Base-by-base conservation (phyloP, 2,329 filamentous ascomycete genomes). In the Dothiorella sarmentorum region DNA sequence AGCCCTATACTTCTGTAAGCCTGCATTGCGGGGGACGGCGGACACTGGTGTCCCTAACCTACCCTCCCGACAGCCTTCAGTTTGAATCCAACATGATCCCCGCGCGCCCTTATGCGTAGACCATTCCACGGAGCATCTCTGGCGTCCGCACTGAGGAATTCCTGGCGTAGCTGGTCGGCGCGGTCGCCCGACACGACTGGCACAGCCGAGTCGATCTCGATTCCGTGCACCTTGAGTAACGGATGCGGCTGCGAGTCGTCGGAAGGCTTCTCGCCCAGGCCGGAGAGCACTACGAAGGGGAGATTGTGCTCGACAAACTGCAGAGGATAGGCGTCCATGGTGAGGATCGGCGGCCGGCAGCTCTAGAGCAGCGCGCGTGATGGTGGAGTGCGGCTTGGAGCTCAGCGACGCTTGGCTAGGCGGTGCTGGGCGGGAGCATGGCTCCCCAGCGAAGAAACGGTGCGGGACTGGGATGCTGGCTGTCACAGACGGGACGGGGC, bases 271-370 rank as follows among this genome's bases (percentile, higher is more conserved):
- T 60, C 66, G 64, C 75, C 80, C 31, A 97, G 81, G 11, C 93
- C 94, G 35, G 91, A 91, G 31, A 96, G 82, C 45, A 95, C 79
- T 61, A 97, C 76, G 59, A 96, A 82, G 33, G 93, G 93, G 67
- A 95, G 82, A 75, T 94, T 95, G 75, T 94, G 91, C 71, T 87
- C 85, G 72, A 96, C 80, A 77, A 92, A 96, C 73, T 87, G 88
- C 60, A 77, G 72, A 57, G 89, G 88, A 75, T 91, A 93, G 67
- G 83, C 89, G 74, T 94, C 88, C 90, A 94, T 94, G 42, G 65
- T 63, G 60, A 53, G 51, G 52, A 52, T 58, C 51, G 44, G 35
- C 51, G 27, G 42, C 38, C 29, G 53, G 13, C 40, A 43, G 52
- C 55, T 45, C 53, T 61, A 43, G 52, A 60, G 55, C 31, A 60